Evolutionary conservation across 2,329 filamentous ascomycete genomes (phyloP).

Genomic region (Cladobotryum mycophilum): DNA sequence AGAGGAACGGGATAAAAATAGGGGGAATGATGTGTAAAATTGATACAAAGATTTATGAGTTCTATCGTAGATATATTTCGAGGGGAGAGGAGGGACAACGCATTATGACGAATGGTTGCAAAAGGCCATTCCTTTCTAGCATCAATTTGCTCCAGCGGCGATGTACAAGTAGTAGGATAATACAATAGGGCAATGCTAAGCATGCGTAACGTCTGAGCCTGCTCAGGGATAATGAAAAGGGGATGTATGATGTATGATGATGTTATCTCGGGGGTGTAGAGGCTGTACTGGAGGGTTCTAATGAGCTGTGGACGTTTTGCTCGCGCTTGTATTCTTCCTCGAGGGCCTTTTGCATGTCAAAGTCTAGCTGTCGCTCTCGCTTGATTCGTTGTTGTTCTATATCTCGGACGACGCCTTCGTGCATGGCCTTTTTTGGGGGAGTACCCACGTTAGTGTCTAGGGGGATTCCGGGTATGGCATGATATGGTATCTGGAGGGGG

Average conservation of each 20-base stretch:
- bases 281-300: constrained; percentile 16
- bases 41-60: not conserved
- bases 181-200: constrained; percentile 10
- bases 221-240: not conserved
- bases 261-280: constrained; percentile 19
- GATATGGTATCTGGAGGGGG: not conserved
- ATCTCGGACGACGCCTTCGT: constrained; percentile 86
- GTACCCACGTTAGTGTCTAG: not conserved
- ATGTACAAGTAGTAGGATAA: constrained; percentile 18
- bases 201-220: not conserved
- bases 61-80: constrained; percentile 1
- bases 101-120: constrained; percentile 8
- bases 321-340: constrained; percentile 87
- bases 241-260: not conserved
- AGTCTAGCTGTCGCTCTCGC: constrained; percentile 84
- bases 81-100: constrained; percentile 2
- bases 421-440: constrained; percentile 72
- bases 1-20: not conserved
- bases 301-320: constrained; percentile 61
- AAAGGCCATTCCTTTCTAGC: not conserved
- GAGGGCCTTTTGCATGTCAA: constrained; percentile 80
- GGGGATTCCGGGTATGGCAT: not conserved
- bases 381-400: constrained; percentile 91
- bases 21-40: constrained; percentile 7
- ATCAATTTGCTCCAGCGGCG: constrained; percentile 5